Evolutionary conservation across 257 asterid genomes (phyloP), one percentile per base, ranked within the genome.

Genomic region (Solanum megistacrolobum): DNA sequence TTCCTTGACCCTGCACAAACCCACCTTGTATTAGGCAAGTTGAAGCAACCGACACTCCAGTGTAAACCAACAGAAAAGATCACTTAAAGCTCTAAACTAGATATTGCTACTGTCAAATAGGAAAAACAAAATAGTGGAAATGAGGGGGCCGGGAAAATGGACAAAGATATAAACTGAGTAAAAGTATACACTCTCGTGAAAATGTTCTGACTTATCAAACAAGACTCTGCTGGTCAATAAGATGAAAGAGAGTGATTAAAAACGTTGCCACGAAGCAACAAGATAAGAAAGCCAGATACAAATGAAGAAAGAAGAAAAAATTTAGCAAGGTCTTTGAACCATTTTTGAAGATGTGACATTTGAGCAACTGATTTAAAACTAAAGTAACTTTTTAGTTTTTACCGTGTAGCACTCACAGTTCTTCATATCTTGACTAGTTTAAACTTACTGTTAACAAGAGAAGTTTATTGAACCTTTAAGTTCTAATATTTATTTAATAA

Each of bases 1-100:
- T 91, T 27, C 98, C 98, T 69, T 89, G 99, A 75, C 99, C 99
- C 99, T 96, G 86, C 34, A 71, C 31, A 89, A 71, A 82, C 21
- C 29, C 71, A 48, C 29, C 13, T 32, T 82, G 29, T 52, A 82
- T 82, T 48, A 82, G 27, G 18, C 43, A 48, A 48, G 29, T 9
- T 82, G 27, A 82, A 46, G 85, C 41, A 48, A 82, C 43, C 41
- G 29, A 27, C 85, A 82, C 7, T 39, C 35, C 83, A 46, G 68
- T 16, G 18, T 46, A 81, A 29, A 18, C 27, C 68, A 60, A 34
- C 32, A 25, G 25, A 43, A 21, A 38, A 74, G 20, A 41, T 66
- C 65, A 81, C 29, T 46, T 29, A 31, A 41, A 65, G 25, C 68
- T 38, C 66, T 71, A 41, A 29, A 52, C 35, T 23, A 8, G 29